Evolutionary conservation across 2,329 filamentous ascomycete species (phyloP).

Genomic region (Epichloe gansuensis): DNA sequence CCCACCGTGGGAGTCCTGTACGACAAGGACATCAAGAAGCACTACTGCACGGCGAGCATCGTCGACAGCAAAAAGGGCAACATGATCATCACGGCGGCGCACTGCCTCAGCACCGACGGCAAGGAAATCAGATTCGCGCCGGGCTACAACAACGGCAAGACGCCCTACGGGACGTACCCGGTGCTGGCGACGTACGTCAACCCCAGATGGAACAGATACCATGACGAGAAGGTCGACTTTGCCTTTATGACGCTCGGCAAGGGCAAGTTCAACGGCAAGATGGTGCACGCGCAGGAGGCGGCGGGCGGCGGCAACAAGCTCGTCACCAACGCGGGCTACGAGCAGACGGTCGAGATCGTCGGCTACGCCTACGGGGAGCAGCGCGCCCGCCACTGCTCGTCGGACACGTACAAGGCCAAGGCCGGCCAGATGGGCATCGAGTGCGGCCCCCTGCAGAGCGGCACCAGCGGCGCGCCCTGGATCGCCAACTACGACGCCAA

Average conservation of each 20-base stretch:
- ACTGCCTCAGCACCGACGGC: slow-evolving; percentile 6
- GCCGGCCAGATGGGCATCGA: slow-evolving; percentile 7
- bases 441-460: slow-evolving; percentile 5
- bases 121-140: slow-evolving; percentile 6
- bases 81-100: slow-evolving; percentile 7
- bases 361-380: slow-evolving; percentile 6
- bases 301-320: slow-evolving; percentile 7
- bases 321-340: slow-evolving; percentile 4
- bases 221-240: slow-evolving; percentile 6
- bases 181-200: slow-evolving; percentile 5
- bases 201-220: slow-evolving; percentile 2
- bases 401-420: slow-evolving; percentile 5
- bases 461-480: slow-evolving; percentile 8
- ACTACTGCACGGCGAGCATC: slow-evolving; percentile 7
- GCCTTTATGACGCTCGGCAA: slow-evolving; percentile 8
- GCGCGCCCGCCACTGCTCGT: slow-evolving; percentile 6
- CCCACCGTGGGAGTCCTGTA: slow-evolving; percentile 6
- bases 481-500: slow-evolving; percentile 4
- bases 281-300: slow-evolving; percentile 6
- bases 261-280: slow-evolving; percentile 4
- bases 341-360: slow-evolving; percentile 4
- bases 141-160: slow-evolving; percentile 6
- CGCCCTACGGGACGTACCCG: slow-evolving; percentile 7
- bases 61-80: slow-evolving; percentile 6
- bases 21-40: background rate